These are phyloP conservation scores for Penicillium sp. DNA, from an alignment of 2,329 filamentous ascomycete species.

Conservation along the genomic window DNA sequence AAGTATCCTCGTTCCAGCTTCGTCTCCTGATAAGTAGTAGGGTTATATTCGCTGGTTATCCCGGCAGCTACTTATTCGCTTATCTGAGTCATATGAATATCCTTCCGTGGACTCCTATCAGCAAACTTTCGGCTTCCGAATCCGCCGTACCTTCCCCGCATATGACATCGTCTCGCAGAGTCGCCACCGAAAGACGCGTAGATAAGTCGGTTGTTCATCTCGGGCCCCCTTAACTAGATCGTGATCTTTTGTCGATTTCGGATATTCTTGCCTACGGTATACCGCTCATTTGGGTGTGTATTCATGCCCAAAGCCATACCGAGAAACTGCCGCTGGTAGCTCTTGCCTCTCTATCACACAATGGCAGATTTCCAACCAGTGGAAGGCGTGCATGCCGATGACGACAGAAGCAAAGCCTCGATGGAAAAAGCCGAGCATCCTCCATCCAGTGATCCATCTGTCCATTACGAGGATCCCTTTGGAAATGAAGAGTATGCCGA, in stretches of 20 bases:
- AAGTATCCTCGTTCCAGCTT: no score
- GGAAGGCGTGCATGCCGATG: not conserved
- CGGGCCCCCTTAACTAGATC: no score
- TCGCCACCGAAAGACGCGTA: not conserved
- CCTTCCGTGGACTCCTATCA: not conserved
- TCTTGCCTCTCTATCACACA: not conserved
- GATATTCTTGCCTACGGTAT: no score
- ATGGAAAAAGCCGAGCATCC: not conserved
- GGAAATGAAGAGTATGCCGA: conserved; percentile 10
- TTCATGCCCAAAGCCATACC: no score
- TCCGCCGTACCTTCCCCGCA: not conserved
- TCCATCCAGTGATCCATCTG: not conserved
- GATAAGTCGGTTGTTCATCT: no score
- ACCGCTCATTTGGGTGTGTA: no score
- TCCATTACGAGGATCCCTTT: conserved; percentile 10
- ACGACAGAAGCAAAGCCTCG: not conserved
- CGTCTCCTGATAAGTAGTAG: no score
- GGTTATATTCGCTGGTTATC: no score
- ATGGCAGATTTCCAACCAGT: not conserved
- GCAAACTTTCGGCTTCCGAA: not conserved
- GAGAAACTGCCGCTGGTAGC: no score
- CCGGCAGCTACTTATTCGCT: no score
- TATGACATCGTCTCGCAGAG: conserved; percentile 5
- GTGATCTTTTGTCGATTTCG: no score
- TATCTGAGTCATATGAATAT: no score